Base-by-base conservation (phyloP, 768 basidiomycete genomes). In the Suillus ampliporus region DNA sequence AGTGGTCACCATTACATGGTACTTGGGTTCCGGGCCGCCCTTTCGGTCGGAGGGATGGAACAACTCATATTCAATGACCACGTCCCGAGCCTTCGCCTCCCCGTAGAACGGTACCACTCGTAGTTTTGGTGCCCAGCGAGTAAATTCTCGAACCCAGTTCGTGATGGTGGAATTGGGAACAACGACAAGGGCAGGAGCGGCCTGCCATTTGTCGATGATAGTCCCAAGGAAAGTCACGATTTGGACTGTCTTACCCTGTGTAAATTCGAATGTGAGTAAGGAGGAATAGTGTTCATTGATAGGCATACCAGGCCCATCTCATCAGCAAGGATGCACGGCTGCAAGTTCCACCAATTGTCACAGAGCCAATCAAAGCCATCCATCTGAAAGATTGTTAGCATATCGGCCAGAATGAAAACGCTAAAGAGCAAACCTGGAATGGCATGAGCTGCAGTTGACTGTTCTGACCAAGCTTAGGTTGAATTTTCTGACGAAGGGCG, bases 151-250 rank as follows among this genome's bases (percentile, higher is more conserved):
- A 15, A 97, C 86, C 97, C 96, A 97, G 68, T 94, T 97, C 6
- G 90, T 90, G 65, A 99, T 90, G 0, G 96, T 97, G 14, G 95
- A 97, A 72, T 99, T 97, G 1, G 97, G 97, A 6, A 99, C 97
- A 5, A 97, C 89, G 13, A 99, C 88, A 15, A 99, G 84, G 41
- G 87, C 89, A 4, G 97, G 97, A 60, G 82, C 89, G 0, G 88
- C 88, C 2, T 84, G 69, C 66, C 84, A 86, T 26, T 82, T 79
- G 40, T 78, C 74, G 41, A 82, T 80, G 56, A 90, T 84, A 57
- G 82, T 83, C 28, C 89, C 94, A 10, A 99, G 77, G 74, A 95
- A 93, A 0, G 91, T 88, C 31, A 89, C 88, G 56, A 98, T 89
- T 71, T 97, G 96, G 2, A 98, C 92, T 0, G 96, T 99, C 80